These are phyloP conservation scores for Cryphonectria nitschkei DNA, from an alignment of 2,329 filamentous ascomycete genomes.

Conservation along the genomic window DNA sequence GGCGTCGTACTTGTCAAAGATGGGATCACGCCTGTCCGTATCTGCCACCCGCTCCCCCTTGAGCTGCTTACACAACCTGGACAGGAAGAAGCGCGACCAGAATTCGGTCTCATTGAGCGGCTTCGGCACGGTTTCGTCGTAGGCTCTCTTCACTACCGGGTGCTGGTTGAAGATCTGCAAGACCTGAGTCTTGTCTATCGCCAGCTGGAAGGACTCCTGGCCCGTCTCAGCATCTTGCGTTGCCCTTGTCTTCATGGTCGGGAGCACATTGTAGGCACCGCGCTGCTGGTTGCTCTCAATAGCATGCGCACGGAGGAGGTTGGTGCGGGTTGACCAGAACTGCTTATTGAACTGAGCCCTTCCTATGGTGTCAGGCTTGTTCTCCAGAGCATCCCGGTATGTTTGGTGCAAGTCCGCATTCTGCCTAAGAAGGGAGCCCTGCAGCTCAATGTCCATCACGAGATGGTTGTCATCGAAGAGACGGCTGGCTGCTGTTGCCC, in stretches of 20 bases:
- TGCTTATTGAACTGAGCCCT: constrained; percentile 83
- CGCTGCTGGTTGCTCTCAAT: constrained; percentile 86
- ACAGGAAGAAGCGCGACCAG: constrained; percentile 94
- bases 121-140: constrained; percentile 89
- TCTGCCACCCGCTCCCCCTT: constrained; percentile 86
- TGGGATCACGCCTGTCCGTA: constrained; percentile 72
- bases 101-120: constrained; percentile 75
- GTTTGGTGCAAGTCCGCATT: constrained; percentile 77
- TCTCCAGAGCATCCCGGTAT: constrained; percentile 81
- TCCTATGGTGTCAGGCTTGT: constrained; percentile 83
- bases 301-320: constrained; percentile 84
- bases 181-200: constrained; percentile 75
- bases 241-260: constrained; percentile 76
- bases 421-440: constrained; percentile 85
- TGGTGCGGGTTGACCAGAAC: constrained; percentile 91
- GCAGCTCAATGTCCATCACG: constrained; percentile 77
- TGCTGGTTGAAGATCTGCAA: constrained; percentile 93
- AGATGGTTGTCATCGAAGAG: constrained; percentile 84
- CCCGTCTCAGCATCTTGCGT: constrained; percentile 63
- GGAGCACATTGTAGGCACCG: constrained; percentile 91
- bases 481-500: constrained; percentile 71
- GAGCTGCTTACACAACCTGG: constrained; percentile 85
- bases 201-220: constrained; percentile 79
- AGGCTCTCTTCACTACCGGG: constrained; percentile 84
- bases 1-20: constrained; percentile 86